These are phyloP conservation scores for Talaromyces sp. DNA, from an alignment of 2,329 filamentous ascomycete species.

Conservation along the genomic window DNA sequence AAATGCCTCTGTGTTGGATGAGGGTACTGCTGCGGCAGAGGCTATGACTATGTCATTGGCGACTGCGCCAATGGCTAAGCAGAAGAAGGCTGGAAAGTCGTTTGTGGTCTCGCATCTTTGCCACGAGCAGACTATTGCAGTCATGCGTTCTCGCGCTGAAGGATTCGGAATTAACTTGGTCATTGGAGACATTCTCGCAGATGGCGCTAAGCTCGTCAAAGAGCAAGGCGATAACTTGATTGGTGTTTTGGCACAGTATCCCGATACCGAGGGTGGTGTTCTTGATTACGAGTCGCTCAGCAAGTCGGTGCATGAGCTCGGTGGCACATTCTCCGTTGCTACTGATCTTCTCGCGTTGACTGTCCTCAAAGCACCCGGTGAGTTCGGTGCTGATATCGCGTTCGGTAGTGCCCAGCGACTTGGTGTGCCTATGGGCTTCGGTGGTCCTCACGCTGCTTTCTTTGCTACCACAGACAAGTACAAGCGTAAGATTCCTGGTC, in stretches of 20 bases:
- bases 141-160: slow-evolving; percentile 79
- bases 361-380: slow-evolving; percentile 81
- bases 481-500: slow-evolving; percentile 91
- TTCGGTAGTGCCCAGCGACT: slow-evolving; percentile 91
- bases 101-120: slow-evolving; percentile 80
- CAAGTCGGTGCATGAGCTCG: slow-evolving; percentile 72
- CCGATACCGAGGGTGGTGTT: slow-evolving; percentile 80
- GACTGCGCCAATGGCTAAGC: slow-evolving; percentile 66
- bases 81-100: slow-evolving; percentile 72
- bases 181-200: slow-evolving; percentile 67
- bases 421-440: slow-evolving; percentile 87
- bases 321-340: slow-evolving; percentile 78
- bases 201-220: slow-evolving; percentile 65
- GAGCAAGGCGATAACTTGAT: slow-evolving; percentile 77
- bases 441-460: slow-evolving; percentile 95
- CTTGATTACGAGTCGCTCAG: slow-evolving; percentile 72
- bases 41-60: slow-evolving; percentile 93
- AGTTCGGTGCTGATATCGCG: slow-evolving; percentile 92
- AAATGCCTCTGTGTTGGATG: slow-evolving; percentile 88
- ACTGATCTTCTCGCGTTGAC: slow-evolving; percentile 89
- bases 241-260: slow-evolving; percentile 92
- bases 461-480: slow-evolving; percentile 88
- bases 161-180: slow-evolving; percentile 86
- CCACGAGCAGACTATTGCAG: slow-evolving; percentile 81
- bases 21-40: slow-evolving; percentile 88